Percentiles rank a stretch among this genome's conserved stretches.
These are phyloP conservation scores for Pelargonium myrrhifolium DNA, from an alignment of 441 rosid genomes.

Conservation along the genomic window DNA sequence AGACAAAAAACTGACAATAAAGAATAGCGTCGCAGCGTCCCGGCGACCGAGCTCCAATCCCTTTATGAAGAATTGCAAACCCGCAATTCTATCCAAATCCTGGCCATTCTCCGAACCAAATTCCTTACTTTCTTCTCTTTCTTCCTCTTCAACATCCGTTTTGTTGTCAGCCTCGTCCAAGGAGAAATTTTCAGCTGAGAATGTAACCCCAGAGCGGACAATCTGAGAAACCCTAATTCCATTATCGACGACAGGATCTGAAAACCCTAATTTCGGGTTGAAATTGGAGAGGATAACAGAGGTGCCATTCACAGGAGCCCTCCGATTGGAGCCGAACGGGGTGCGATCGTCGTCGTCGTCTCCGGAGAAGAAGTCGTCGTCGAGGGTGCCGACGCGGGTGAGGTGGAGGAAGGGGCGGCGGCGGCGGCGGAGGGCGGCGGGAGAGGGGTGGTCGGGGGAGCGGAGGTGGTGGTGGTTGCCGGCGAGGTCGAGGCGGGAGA, in stretches of 20 bases:
- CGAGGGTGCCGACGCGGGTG: conserved; percentile 73
- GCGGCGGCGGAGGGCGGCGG: conserved; percentile 19
- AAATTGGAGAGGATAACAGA: conserved; percentile 44
- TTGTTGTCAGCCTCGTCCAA: conserved; percentile 16
- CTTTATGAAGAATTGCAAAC: conserved; percentile 54
- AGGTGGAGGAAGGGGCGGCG: conserved; percentile 72
- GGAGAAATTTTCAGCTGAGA: conserved; percentile 24
- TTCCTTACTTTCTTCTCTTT: conserved; percentile 7
- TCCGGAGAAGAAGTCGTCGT: conserved; percentile 75
- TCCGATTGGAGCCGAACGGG: conserved; percentile 27
- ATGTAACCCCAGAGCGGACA: conserved; percentile 47
- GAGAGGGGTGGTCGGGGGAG: conserved; percentile 15
- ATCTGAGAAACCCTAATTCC: conserved; percentile 51
- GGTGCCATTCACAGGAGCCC: conserved; percentile 47
- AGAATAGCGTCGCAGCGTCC: conserved; percentile 64
- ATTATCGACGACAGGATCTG: conserved; percentile 43
- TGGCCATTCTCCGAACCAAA: conserved; percentile 21
- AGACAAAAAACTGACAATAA: conserved; percentile 66
- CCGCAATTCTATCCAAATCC: conserved; percentile 40
- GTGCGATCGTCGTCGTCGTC: conserved; percentile 53
- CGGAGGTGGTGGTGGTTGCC: conserved; percentile 18
- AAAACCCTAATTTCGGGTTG: conserved; percentile 45
- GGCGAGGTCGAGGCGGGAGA: conserved; percentile 68
- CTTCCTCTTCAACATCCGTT: conserved; percentile 20
- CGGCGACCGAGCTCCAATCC: conserved; percentile 69